phyloP scores from a whole-genome alignment of 352 stramenopile species.

The Globisporangium cylindrosporum region DNA sequence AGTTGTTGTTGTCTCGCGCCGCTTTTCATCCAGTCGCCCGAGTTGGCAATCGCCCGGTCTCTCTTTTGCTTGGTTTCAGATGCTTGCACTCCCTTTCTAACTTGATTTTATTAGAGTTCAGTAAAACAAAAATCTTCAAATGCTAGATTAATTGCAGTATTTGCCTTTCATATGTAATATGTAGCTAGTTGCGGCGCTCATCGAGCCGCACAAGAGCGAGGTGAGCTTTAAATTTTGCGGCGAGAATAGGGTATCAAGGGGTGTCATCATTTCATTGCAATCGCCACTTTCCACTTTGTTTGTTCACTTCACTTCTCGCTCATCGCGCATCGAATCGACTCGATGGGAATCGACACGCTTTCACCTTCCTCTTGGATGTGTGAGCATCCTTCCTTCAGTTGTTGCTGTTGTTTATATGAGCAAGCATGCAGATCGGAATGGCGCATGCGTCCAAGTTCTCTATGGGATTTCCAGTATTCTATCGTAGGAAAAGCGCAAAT shows the following conservation, averaged over 20 bases:
- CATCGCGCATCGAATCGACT: background rate
- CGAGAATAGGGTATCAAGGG: background rate
- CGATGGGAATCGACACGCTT: background rate
- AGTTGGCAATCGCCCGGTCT: background rate
- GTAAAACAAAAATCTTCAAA: background rate
- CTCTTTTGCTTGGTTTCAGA: background rate
- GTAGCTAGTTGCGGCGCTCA: background rate
- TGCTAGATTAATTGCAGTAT: background rate
- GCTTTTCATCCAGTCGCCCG: background rate
- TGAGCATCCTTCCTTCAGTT: background rate
- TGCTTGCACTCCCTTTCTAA: background rate
- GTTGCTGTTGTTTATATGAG: background rate
- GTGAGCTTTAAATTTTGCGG: background rate
- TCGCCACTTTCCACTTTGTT: background rate
- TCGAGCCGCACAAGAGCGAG: background rate
- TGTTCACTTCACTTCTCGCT: background rate
- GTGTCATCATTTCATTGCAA: background rate
- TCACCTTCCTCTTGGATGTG: background rate
- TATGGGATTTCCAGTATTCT: background rate
- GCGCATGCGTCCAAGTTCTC: background rate
- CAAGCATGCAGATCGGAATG: background rate
- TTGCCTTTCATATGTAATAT: background rate
- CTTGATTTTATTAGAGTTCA: background rate
- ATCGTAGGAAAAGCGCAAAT: background rate
- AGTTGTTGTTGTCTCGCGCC: background rate